Percentiles rank a stretch among this genome's conserved stretches.
Conservation (phyloP, 257 asterid species). For the Solanum microdontum region DNA sequence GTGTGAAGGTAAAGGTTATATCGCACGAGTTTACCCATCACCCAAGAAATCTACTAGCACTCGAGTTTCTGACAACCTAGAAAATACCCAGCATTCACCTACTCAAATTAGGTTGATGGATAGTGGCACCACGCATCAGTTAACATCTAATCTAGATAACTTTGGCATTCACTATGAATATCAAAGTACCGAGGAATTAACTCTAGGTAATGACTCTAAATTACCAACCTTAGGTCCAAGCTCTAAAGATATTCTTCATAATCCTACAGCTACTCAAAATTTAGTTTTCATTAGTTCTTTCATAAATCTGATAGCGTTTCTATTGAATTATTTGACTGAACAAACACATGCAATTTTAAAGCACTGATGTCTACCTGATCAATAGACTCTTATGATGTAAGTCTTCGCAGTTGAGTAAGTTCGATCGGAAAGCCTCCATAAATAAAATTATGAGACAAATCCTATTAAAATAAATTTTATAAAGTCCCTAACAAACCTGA, state of each 20-base stretch:
- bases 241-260: neutral
- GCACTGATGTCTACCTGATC: slow-evolving; percentile 43
- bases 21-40: neutral
- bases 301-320: neutral
- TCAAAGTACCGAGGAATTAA: neutral
- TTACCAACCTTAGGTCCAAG: neutral
- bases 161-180: neutral
- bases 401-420: slow-evolving; percentile 35
- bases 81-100: neutral
- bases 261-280: neutral
- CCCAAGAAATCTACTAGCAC: neutral
- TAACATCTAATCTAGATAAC: neutral
- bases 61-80: neutral
- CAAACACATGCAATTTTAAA: slow-evolving; percentile 82
- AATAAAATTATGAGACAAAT: slow-evolving; percentile 54
- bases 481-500: slow-evolving; percentile 68
- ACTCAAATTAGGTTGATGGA: neutral
- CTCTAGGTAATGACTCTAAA: neutral
- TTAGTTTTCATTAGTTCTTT: neutral
- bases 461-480: slow-evolving; percentile 71
- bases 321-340: neutral
- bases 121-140: neutral
- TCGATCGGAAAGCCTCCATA: slow-evolving; percentile 56
- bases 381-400: slow-evolving; percentile 34
- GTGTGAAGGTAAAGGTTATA: neutral